Evolutionary conservation across 2,329 filamentous ascomycete genomes (phyloP).

Genomic region (Fusarium equiseti): DNA sequence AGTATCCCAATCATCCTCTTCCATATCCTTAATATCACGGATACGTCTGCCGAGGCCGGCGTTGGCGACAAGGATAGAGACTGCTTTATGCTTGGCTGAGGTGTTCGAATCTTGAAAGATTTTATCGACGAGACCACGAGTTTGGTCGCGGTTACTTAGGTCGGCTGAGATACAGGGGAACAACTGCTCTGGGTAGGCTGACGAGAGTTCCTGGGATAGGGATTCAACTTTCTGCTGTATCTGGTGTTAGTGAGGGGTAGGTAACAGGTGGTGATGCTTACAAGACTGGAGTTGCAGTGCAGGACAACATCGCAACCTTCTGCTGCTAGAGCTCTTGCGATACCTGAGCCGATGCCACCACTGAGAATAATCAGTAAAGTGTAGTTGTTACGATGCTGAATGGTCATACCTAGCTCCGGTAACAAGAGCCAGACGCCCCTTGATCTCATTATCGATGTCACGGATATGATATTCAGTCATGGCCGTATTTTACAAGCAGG

Average conservation of each 20-base stretch:
- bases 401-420: constrained; percentile 28
- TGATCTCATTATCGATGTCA: constrained; percentile 25
- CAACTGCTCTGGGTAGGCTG: neutral
- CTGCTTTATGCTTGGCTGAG: constrained; percentile 31
- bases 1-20: constrained; percentile 54
- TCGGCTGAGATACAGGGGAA: constrained; percentile 29
- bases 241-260: neutral
- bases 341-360: constrained; percentile 31
- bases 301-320: constrained; percentile 36
- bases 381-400: rapidly evolving
- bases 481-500: rapidly evolving
- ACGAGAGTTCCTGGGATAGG: constrained; percentile 5
- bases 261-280: rapidly evolving
- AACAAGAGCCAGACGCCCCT: constrained; percentile 29
- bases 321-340: constrained; percentile 17
- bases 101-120: neutral
- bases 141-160: constrained; percentile 23
- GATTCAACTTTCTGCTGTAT: constrained; percentile 27
- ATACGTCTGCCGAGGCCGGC: constrained; percentile 51
- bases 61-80: constrained; percentile 52
- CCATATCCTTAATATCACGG: constrained; percentile 50
- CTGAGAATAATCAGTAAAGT: neutral
- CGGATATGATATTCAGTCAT: constrained; percentile 29
- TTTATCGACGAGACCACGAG: constrained; percentile 17
- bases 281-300: constrained; percentile 30